Evolutionary conservation across 164 flowering plant genomes (phyloP), one percentile per base, ranked within the genome.

Genomic region (Macadamia integrifolia): DNA sequence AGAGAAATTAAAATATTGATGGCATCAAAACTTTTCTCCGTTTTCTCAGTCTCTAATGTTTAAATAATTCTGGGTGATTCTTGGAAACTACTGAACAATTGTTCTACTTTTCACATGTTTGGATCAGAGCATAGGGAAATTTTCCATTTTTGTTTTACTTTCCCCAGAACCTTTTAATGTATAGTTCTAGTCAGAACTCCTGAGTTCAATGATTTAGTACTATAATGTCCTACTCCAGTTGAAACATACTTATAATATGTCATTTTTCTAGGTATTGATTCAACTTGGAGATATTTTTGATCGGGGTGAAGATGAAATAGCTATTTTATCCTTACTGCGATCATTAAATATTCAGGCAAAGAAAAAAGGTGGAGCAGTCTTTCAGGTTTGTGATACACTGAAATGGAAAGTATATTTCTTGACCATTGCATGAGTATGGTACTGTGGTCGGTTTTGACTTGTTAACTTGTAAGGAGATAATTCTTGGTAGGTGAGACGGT

Each of bases 241-340:
- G 68, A 65, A 49, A 28, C 49, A 44, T 44, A 29, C 32, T 31
- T 42, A 61, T 18, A 7, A 29, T 46, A 40, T 44, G 31, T 3
- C 49, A 52, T 42, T 42, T 48, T 62, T 32, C 5, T 64, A 93
- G 96, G 98, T 93, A 46, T 67, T 93, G 71, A 62, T 93, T 78
- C 98, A 93, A 77, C 87, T 93, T 46, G 97, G 98, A 69, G 98
- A 91, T 82, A 82, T 91, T 65, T 88, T 90, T 62, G 96, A 91
- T 67, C 76, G 95, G 53, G 97, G 98, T 46, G 90, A 88, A 76
- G 90, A 91, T 74, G 98, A 94, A 75, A 83, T 94, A 64, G 96
- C 97, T 9, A 91, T 94, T 49, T 78, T 94, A 40, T 90, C 97
- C 50, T 82, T 94, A 43, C 68, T 94, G 73, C 79, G 83, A 55